Conservation (phyloP, 345 rosid genomes). For the Eucalyptus coolabah region DNA sequence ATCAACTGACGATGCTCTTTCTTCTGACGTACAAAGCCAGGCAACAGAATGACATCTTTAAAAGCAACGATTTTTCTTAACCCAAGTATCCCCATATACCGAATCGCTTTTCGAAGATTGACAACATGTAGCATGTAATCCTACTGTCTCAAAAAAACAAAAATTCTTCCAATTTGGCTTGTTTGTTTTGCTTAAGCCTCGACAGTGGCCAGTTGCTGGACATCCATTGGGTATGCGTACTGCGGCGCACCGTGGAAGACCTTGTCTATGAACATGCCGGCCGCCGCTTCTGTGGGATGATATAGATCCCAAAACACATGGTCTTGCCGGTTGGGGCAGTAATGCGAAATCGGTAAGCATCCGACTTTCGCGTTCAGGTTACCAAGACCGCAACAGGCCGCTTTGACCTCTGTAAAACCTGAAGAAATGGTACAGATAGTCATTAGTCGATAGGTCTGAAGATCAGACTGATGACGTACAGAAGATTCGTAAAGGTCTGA, state of each 20-base stretch:
- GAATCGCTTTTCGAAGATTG: neutral
- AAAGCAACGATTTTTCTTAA: neutral
- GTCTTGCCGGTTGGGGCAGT: conserved; percentile 51
- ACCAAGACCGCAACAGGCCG: conserved; percentile 82
- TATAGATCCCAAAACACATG: conserved; percentile 72
- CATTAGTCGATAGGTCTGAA: neutral
- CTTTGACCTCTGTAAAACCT: conserved; percentile 49
- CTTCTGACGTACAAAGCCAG: neutral
- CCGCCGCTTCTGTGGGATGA: conserved; percentile 63
- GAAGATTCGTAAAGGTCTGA: neutral
- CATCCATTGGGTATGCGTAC: conserved; percentile 29
- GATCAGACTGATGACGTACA: neutral
- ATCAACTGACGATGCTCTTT: neutral
- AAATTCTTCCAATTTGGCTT: too few relatives aligned
- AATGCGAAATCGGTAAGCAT: conserved; percentile 37
- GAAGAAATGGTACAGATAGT: neutral
- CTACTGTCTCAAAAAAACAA: neutral
- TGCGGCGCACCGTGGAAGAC: conserved; percentile 24
- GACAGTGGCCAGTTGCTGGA: conserved; percentile 27
- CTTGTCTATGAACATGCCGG: conserved; percentile 25
- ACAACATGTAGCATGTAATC: neutral
- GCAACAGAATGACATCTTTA: neutral
- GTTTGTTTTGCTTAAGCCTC: neutral
- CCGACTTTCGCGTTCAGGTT: conserved; percentile 30
- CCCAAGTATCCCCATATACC: neutral